phyloP scores from a whole-genome alignment of 495 filamentous ascomycete species.

The Aspergillus panamensis region DNA sequence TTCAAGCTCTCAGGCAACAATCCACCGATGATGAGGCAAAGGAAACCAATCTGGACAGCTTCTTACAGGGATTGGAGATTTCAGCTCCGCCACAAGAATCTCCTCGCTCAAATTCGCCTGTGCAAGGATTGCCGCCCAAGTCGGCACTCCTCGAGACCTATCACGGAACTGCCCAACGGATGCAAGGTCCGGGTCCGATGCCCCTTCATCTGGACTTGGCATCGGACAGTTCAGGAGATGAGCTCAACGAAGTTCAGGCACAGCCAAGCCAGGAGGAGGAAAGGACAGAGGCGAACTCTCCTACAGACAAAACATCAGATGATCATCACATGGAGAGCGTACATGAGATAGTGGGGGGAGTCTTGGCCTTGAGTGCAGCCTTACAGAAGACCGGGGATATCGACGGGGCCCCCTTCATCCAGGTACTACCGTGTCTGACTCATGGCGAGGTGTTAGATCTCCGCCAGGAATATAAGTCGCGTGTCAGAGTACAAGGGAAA shows the following conservation, averaged over 20 bases:
- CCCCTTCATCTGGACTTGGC: too few relatives aligned
- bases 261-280: too few relatives aligned
- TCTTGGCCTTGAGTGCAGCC: slow-evolving; percentile 67
- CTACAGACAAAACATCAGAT: too few relatives aligned
- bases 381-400: slow-evolving; percentile 64
- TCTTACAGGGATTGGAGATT: neutral
- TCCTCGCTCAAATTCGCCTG: neutral
- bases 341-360: slow-evolving; percentile 25
- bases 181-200: too few relatives aligned
- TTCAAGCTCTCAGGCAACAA: neutral
- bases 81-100: neutral
- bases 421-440: slow-evolving; percentile 76
- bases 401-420: slow-evolving; percentile 67
- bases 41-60: neutral
- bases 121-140: neutral
- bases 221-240: too few relatives aligned
- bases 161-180: neutral
- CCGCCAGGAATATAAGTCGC: slow-evolving; percentile 81
- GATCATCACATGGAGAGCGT: too few relatives aligned
- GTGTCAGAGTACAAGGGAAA: slow-evolving; percentile 74
- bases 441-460: slow-evolving; percentile 82
- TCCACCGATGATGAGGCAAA: neutral
- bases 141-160: neutral
- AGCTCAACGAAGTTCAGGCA: too few relatives aligned
- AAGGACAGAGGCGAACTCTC: too few relatives aligned